Percentiles rank a stretch among this genome's conserved stretches.
phyloP scores from a whole-genome alignment of 768 basidiomycete genomes.

The Mycena haematopus region DNA sequence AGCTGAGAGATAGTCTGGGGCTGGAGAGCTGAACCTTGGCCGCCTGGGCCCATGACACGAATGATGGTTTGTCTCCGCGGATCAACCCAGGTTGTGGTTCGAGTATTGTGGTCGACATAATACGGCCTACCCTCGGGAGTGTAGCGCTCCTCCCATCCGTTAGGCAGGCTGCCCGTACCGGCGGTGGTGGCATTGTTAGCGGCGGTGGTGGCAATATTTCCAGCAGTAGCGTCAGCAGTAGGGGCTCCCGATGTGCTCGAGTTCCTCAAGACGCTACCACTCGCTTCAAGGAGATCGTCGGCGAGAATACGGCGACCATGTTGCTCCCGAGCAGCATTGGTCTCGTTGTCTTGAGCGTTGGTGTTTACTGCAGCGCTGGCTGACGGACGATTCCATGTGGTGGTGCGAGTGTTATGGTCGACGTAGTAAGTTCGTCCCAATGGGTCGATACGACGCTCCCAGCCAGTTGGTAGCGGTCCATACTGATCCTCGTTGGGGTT shows the following conservation, averaged over 20 bases:
- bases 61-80: slow-evolving; percentile 96
- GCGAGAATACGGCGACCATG: slow-evolving; percentile 84
- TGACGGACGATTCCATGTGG: slow-evolving; percentile 96
- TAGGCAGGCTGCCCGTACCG: slow-evolving; percentile 87
- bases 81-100: slow-evolving; percentile 99
- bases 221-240: slow-evolving; percentile 46
- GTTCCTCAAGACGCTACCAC: slow-evolving; percentile 39
- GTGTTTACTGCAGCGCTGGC: slow-evolving; percentile 76
- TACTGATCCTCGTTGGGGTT: slow-evolving; percentile 95
- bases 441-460: slow-evolving; percentile 98
- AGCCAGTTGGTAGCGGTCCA: slow-evolving; percentile 88
- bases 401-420: slow-evolving; percentile 96
- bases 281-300: slow-evolving; percentile 84
- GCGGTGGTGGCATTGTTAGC: slow-evolving; percentile 61
- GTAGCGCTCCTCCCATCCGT: slow-evolving; percentile 99
- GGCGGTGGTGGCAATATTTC: slow-evolving; percentile 58
- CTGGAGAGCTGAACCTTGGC: slow-evolving; percentile 86
- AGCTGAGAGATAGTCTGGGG: slow-evolving; percentile 97
- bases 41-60: slow-evolving; percentile 94
- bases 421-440: slow-evolving; percentile 97
- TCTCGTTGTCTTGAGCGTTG: slow-evolving; percentile 74
- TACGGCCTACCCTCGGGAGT: slow-evolving; percentile 98
- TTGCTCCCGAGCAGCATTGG: slow-evolving; percentile 85
- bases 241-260: slow-evolving; percentile 43
- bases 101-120: slow-evolving; percentile 99